phyloP scores from a whole-genome alignment of 1,139 yeast genomes.

The Candida dubliniensis region DNA sequence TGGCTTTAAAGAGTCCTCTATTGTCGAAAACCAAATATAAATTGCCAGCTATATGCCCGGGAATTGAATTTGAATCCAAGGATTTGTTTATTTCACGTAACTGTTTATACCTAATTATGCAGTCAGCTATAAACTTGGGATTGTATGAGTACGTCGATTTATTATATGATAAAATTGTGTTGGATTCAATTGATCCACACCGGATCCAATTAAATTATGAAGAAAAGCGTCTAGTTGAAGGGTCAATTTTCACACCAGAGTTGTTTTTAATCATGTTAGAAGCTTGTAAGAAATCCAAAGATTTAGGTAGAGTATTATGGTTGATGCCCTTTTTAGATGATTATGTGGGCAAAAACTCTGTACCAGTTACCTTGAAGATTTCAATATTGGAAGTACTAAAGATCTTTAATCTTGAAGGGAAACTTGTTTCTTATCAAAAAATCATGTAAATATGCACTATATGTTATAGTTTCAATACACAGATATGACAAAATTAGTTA shows the following conservation, averaged over 20 bases:
- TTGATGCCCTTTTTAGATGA: slow-evolving; percentile 37
- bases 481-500: no score
- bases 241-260: slow-evolving; percentile 24
- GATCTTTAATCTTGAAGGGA: slow-evolving; percentile 28
- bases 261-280: slow-evolving; percentile 27
- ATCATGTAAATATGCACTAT: slow-evolving; percentile 7
- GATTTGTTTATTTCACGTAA: slow-evolving; percentile 7
- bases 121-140: slow-evolving; percentile 29
- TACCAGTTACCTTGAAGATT: slow-evolving; percentile 12
- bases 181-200: slow-evolving; percentile 24
- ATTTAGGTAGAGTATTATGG: slow-evolving; percentile 43
- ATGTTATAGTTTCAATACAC: no score
- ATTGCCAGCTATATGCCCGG: slow-evolving; percentile 10
- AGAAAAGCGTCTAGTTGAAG: slow-evolving; percentile 11
- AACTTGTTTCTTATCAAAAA: slow-evolving; percentile 21
- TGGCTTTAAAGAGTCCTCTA: slow-evolving; percentile 14
- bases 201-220: slow-evolving; percentile 15
- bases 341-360: slow-evolving; percentile 17
- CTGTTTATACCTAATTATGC: slow-evolving; percentile 28
- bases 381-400: slow-evolving; percentile 19
- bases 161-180: slow-evolving; percentile 35
- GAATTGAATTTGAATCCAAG: slow-evolving; percentile 14
- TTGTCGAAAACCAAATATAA: slow-evolving; percentile 33
- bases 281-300: slow-evolving; percentile 25
- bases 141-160: slow-evolving; percentile 34